Evolutionary conservation across 176 grass and related monocot genomes (phyloP), one percentile per base, ranked within the genome.

Genomic region (Oryza meyeriana): DNA sequence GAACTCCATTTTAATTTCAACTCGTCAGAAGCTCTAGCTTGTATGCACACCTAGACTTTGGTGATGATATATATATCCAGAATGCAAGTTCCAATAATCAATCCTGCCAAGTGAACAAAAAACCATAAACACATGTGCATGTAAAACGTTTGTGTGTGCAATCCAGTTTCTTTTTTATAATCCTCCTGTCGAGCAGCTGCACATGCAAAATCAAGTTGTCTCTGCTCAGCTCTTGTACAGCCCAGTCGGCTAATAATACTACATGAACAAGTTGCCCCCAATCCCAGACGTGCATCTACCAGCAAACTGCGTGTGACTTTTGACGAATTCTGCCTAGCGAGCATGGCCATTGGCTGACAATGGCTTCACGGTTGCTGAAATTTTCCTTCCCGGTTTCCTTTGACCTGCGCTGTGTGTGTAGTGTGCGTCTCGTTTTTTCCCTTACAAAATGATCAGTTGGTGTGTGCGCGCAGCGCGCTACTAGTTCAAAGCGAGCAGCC

Each of bases 391-490:
- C 6, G 10, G 1, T 29, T 10, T 61, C 38, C 20, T 80, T 88
- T 84, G 87, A 88, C 87, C 67, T 55, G 50, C 17, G 7, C 18
- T 55, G 17, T 3, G 47, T 50, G 47, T 18, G 47, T 50, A 2
- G 17, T 18, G 45, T 2, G 50, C 25, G 11, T 31, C 22, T 7
- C 27, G 44, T 64, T 28, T 30, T 65, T 66, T 20, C 30, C 65
- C 67, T 41, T 27, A 78, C 74, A 78, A 44, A 84, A 88, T 79
- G 7, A 32, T 40, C 30, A 29, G 81, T 57, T 48, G 79, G 27
- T 41, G 55, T 24, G 55, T 2, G 55, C 55, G 50, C 50, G 48
- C 48, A 52, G 18, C 20, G 67, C n/a, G 5, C 71, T 59, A 30
- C 57, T 66, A 3, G 25, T 84, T 84, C 81, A 87, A 82, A 52